Evolutionary conservation across 164 flowering plant species (phyloP).

Genomic region (Magnolia kwangsiensis): DNA sequence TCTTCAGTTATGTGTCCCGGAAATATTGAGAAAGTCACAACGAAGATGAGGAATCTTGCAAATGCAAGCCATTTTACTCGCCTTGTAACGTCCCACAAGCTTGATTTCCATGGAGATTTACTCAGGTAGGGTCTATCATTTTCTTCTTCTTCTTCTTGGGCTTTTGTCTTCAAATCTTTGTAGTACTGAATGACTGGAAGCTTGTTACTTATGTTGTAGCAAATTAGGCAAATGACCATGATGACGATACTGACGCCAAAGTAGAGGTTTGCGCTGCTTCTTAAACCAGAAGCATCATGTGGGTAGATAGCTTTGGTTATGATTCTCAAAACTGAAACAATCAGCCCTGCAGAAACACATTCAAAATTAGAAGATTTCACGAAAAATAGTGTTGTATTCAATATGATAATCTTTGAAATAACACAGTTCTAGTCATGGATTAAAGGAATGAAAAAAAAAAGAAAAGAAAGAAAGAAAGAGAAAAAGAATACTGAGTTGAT

Average conservation of each 20-base stretch:
- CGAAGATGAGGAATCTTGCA: constrained; percentile 56
- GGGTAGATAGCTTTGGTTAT: constrained; percentile 80
- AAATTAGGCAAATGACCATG: constrained; percentile 68
- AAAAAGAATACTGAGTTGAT: too few species aligned
- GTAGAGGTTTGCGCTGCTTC: constrained; percentile 86
- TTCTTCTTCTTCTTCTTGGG: constrained; percentile 43
- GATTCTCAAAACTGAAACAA: constrained; percentile 79
- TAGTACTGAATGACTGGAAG: constrained; percentile 82
- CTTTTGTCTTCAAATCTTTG: constrained; percentile 42
- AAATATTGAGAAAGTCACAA: constrained; percentile 78
- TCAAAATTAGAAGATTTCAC: neutral
- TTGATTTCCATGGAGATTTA: constrained; percentile 48
- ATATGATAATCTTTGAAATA: too few species aligned
- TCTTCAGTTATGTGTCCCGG: constrained; percentile 92
- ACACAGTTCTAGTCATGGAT: neutral
- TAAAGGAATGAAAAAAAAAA: too few species aligned
- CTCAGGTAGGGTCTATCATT: constrained; percentile 43
- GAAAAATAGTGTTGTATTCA: neutral
- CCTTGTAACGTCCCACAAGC: constrained; percentile 56
- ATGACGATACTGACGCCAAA: constrained; percentile 63
- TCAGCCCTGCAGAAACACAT: constrained; percentile 62
- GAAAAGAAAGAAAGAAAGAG: too few species aligned
- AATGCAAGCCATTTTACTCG: constrained; percentile 71
- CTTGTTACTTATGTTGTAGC: constrained; percentile 66
- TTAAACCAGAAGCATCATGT: constrained; percentile 69